phyloP scores from a whole-genome alignment of 2,329 filamentous ascomycete genomes.

The Nemania abortiva region DNA sequence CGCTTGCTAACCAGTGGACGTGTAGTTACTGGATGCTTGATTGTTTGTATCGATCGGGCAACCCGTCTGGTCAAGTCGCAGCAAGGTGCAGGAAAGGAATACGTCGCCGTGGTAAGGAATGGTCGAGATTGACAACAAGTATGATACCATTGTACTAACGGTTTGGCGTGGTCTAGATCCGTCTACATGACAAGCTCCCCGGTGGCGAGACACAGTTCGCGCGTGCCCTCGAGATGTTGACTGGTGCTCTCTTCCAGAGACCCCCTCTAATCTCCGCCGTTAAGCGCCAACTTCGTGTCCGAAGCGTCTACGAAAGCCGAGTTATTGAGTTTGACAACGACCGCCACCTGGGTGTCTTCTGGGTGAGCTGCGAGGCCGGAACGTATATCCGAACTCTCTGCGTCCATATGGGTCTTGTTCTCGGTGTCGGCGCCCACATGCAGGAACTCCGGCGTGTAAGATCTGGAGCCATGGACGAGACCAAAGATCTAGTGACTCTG shows the following conservation, averaged over 20 bases:
- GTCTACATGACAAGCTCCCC: conserved; percentile 93
- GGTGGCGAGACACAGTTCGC: conserved; percentile 94
- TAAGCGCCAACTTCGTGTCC: conserved; percentile 97
- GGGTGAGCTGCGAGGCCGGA: conserved; percentile 98
- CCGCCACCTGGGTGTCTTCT: conserved; percentile 96
- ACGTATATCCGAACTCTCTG: conserved; percentile 95
- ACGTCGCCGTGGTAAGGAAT: conserved; percentile 77
- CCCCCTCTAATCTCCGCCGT: conserved; percentile 98
- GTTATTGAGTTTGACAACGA: conserved; percentile 98
- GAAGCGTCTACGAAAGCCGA: conserved; percentile 98
- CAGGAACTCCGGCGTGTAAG: conserved; percentile 92
- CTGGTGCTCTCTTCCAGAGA: conserved; percentile 95
- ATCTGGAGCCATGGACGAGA: conserved; percentile 94
- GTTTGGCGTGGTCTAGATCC: conserved; percentile 62
- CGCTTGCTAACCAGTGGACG: conserved; percentile 56
- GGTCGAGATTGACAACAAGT: background rate
- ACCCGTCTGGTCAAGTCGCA: conserved; percentile 98
- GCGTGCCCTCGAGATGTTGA: conserved; percentile 93
- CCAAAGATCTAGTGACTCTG: conserved; percentile 87
- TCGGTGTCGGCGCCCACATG: conserved; percentile 94
- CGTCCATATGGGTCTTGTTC: conserved; percentile 70
- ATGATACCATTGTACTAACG: conserved; percentile 6
- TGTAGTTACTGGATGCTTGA: conserved; percentile 88
- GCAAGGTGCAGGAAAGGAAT: conserved; percentile 99
- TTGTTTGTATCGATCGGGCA: conserved; percentile 85